phyloP scores from a whole-genome alignment of 108 stramenopile genomes.

The Fistulifera pelliculosa region DNA sequence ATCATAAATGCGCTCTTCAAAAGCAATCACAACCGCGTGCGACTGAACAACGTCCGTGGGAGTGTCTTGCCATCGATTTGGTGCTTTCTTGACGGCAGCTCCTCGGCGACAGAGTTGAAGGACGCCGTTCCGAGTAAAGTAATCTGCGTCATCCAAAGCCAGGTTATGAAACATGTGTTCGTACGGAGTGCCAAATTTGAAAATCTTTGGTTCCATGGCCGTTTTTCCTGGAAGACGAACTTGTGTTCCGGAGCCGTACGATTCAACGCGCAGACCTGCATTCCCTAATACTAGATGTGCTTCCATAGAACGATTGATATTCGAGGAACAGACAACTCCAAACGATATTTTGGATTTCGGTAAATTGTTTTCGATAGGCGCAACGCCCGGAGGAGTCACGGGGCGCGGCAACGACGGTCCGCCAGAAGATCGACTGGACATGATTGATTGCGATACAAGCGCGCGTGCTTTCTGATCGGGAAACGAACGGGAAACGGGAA shows the following conservation, averaged over 20 bases:
- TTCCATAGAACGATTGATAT: slow-evolving; percentile 93
- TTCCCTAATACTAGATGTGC: slow-evolving; percentile 81
- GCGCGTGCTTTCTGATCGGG: no score
- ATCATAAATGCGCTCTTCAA: slow-evolving; percentile 90
- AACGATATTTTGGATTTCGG: slow-evolving; percentile 57
- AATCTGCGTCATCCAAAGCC: slow-evolving; percentile 73
- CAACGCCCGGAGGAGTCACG: slow-evolving; percentile 67
- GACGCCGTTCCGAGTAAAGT: slow-evolving; percentile 75
- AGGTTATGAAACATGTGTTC: slow-evolving; percentile 79
- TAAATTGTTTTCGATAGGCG: slow-evolving; percentile 47
- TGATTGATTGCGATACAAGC: no score
- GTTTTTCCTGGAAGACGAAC: slow-evolving; percentile 53
- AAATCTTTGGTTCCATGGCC: slow-evolving; percentile 75
- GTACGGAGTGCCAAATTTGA: slow-evolving; percentile 87
- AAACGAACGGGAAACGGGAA: no score
- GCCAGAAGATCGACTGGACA: not conserved
- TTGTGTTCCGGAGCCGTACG: slow-evolving; percentile 86
- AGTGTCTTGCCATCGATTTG: slow-evolving; percentile 87
- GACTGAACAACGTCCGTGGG: slow-evolving; percentile 38
- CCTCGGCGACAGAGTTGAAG: slow-evolving; percentile 81
- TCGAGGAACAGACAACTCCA: slow-evolving; percentile 83
- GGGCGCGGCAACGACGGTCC: slow-evolving; percentile 57
- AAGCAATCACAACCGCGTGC: slow-evolving; percentile 85
- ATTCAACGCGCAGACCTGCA: slow-evolving; percentile 77
- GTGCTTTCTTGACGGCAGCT: slow-evolving; percentile 77